These are phyloP conservation scores for Hypoxylon cercidicola DNA, from an alignment of 495 filamentous ascomycete genomes.

Conservation along the genomic window DNA sequence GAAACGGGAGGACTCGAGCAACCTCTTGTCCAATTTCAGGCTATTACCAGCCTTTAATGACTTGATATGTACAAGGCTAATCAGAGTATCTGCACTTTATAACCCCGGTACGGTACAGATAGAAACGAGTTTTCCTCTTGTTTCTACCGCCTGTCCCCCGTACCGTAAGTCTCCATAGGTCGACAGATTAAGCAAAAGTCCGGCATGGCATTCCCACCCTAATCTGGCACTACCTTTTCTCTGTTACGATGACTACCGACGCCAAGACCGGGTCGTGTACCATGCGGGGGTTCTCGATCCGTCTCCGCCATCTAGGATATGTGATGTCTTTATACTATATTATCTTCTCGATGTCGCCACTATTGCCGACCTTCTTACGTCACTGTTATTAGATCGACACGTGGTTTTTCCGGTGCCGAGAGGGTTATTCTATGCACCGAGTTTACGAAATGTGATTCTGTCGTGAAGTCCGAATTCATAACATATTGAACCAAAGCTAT, in stretches of 20 bases:
- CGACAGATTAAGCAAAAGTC: conserved; percentile 35
- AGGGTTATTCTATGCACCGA: too few relatives aligned
- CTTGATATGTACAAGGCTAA: conserved; percentile 39
- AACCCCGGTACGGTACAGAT: conserved; percentile 33
- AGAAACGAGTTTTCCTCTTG: too few relatives aligned
- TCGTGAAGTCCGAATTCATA: too few relatives aligned
- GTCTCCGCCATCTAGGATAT: conserved; percentile 83
- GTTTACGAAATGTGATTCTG: too few relatives aligned
- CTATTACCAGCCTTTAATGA: conserved; percentile 44
- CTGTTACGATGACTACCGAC: conserved; percentile 35
- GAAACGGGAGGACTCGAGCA: conserved; percentile 42
- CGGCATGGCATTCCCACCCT: conserved; percentile 43
- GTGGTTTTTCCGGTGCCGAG: conserved; percentile 45
- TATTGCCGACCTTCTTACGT: conserved; percentile 7
- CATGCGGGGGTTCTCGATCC: conserved; percentile 87
- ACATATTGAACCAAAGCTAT: too few relatives aligned
- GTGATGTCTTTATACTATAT: conserved; percentile 76
- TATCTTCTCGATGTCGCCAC: conserved; percentile 16
- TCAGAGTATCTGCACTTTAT: conserved; percentile 35
- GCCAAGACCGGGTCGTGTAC: conserved; percentile 51
- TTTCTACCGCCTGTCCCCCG: conserved; percentile 22
- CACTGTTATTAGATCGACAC: conserved; percentile 11
- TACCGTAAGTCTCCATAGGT: conserved; percentile 27
- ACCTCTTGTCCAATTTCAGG: conserved; percentile 44
- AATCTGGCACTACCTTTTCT: conserved; percentile 33